phyloP scores from a whole-genome alignment of 1,284 basidiomycete species.

The Puccinia polysora region DNA sequence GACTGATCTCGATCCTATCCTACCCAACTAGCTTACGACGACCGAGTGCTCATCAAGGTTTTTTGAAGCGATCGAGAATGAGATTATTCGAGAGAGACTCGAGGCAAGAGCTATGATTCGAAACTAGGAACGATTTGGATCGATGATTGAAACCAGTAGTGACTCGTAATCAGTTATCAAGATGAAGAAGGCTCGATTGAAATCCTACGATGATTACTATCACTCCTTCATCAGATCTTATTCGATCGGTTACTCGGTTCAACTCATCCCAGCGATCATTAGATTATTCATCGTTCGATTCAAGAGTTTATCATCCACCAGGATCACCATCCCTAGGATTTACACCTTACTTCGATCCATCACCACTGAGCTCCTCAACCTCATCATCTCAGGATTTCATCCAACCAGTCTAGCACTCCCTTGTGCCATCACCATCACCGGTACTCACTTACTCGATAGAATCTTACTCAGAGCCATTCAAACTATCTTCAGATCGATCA shows the following conservation, averaged over 20 bases:
- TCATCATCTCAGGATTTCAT: conserved; percentile 19
- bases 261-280: conserved; percentile 18
- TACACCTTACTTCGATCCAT: not conserved
- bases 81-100: no score
- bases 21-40: no score
- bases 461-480: conserved; percentile 1
- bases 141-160: no score
- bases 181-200: no score
- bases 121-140: no score
- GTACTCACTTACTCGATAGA: conserved; percentile 7
- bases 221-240: conserved; percentile 27
- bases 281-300: conserved; percentile 15
- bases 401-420: conserved; percentile 31
- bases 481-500: not conserved
- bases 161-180: no score
- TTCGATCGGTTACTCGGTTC: conserved; percentile 22
- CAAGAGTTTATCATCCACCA: conserved; percentile 2
- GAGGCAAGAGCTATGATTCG: no score
- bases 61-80: no score
- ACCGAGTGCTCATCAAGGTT: no score
- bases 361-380: not conserved
- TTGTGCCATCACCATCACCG: conserved; percentile 27
- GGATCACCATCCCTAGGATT: no score
- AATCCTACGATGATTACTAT: not conserved
- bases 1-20: no score